Base-by-base conservation (phyloP, 495 filamentous ascomycete species). In the Trichocladium antarcticum region DNA sequence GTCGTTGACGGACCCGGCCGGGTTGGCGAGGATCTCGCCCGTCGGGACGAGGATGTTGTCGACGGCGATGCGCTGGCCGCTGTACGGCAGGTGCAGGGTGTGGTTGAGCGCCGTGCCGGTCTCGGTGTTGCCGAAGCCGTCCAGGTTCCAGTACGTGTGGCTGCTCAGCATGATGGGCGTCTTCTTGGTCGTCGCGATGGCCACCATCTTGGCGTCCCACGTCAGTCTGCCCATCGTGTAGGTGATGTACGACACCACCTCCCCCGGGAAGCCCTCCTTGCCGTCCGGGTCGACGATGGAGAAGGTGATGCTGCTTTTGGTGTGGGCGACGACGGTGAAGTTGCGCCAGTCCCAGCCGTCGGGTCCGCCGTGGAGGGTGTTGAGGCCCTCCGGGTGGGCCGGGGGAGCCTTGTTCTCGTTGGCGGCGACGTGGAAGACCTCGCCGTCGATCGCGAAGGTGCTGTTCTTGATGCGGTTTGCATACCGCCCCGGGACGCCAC, bases 391-490 rank as follows among this genome's bases (percentile, higher is more conserved):
- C 9, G 74, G 74, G 22, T 66, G 51, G 0, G 54, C 59, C n/a
- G n/a, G n/a, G 8, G 53, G 17, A 1, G 73, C 74, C 15, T 68
- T 68, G 44, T 92, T 78, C 59, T 94, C 87, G 64, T 90, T 92
- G 29, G 80, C 44, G 2, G 72, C 61, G 37, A 86, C 68, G 50
- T 88, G 74, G 57, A 82, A 90, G 0, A 63, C 71, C 12, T 54
- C 55, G 19, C 78, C 82, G 42, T 86, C 82, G 50, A 90, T 75
- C 49, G 72, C 73, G 58, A 92, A 94, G 8, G 78, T 84, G 53
- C 79, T 80, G 64, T 92, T 92, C 73, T 83, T 86, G 68, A 92
- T 94, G 28, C 84, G 81, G 66, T 94, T 90, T 36, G 85, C 85
- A 58, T 89, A 90, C 15, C 85, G 82, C 31, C 86, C 86, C 5